Evolutionary conservation across 345 rosid genomes (phyloP), one percentile per base, ranked within the genome.

Genomic region (Camelina neglecta): DNA sequence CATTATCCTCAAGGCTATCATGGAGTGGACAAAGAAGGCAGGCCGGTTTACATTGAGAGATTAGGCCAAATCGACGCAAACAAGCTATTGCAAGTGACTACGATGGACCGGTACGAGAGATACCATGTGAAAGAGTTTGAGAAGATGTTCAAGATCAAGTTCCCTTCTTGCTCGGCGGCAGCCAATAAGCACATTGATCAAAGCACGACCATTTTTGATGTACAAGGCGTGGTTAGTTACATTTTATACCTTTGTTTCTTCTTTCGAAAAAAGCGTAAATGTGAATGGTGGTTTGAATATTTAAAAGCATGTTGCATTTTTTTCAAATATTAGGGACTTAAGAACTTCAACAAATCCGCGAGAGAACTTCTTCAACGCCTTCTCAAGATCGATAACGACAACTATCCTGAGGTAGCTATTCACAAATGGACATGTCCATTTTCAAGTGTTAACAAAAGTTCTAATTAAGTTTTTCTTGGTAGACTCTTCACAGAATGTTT

Each of bases 1-100:
- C 81, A 88, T 79, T 96, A 96, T 45, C 99, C 99, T 33, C 98
- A 96, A 64, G 90, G 94, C 73, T 77, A 96, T 84, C 99, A 96
- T 83, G 98, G 99, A 18, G 98, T 96, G 75, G 99, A 96, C 76
- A 96, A 84, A 81, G 97, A 93, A 82, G 99, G 99, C 6, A 84
- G 96, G 42, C 98, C 99, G 41, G 76, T 96, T 57, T 96, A 96
- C 81, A 84, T 96, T 53, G 99, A 96, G 81, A 87, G 97, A 74
- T 78, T 96, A 84, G 99, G 99, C 36, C 92, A 85, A 87, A 94
- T 96, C 61, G 98, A 96, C 36, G 84, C 99, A 18, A 75, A 83
- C 75, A 93, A 83, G 74, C 84, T 96, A 13, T 89, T 96, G 90
- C 96, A 96, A 79, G 98, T 71, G 47, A 96, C 99, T 8, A 83